A percentile compares a stretch with the other conserved stretches of the same genome.
Evolutionary conservation across 2,329 filamentous ascomycete species (phyloP).

Genomic region (Aspergillus novofumigatus): DNA sequence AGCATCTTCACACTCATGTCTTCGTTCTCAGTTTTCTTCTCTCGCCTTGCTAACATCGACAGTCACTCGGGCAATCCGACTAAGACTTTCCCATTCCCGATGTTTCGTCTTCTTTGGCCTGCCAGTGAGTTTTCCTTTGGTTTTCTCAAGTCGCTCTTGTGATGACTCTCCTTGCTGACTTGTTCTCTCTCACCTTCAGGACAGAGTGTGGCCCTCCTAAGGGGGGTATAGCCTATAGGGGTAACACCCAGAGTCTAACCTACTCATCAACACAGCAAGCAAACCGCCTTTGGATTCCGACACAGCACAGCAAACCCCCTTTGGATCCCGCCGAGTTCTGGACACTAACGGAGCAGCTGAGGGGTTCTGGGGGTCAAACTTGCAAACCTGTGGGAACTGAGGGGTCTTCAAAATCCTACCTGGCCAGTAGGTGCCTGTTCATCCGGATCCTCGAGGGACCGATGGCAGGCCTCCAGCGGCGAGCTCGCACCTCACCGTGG

Average conservation of each 20-base stretch:
- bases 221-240: too few relatives aligned
- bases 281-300: too few relatives aligned
- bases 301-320: too few relatives aligned
- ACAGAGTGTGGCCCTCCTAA: too few relatives aligned
- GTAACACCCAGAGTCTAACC: too few relatives aligned
- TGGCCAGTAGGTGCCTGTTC: not conserved
- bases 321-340: too few relatives aligned
- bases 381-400: too few relatives aligned
- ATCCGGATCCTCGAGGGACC: not conserved
- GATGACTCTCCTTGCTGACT: not conserved
- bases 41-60: not conserved
- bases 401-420: not conserved
- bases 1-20: not conserved
- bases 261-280: too few relatives aligned
- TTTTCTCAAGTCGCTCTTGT: not conserved
- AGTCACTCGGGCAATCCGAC: not conserved
- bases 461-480: constrained; percentile 4
- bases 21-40: not conserved
- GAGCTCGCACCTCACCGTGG: constrained; percentile 13
- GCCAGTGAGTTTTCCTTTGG: not conserved
- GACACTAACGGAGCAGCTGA: too few relatives aligned
- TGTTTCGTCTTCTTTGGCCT: not conserved
- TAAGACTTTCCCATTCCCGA: not conserved
- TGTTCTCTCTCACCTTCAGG: not conserved
- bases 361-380: too few relatives aligned